Base-by-base conservation (phyloP, 208 protist genomes). In the Trichomonas vaginalis region DNA sequence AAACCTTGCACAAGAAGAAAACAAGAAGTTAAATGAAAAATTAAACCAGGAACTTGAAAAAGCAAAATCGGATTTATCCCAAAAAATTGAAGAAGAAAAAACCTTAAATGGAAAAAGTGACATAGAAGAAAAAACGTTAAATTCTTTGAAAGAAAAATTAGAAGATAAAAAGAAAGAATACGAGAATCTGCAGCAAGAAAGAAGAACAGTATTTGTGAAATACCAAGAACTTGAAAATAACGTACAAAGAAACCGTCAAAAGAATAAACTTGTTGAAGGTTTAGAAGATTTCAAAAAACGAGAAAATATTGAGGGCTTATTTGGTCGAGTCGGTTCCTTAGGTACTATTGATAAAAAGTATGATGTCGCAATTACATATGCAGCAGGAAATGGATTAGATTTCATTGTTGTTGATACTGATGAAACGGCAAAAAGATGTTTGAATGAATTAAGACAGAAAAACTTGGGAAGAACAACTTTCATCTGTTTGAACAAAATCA, bases 401-500 rank as follows among this genome's bases (percentile, higher is more conserved):
- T 97, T 98, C 96, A 98, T 99, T 96, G 99, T 99, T 10, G 99
- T 99, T 0, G 98, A 99, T 95, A 99, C 98, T 80, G 97, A 97
- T 8, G 96, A 97, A 4, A 98, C 98, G 12, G 99, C 98, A 0
- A 97, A 98, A 37, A 70, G 96, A 45, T 99, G 98, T 95, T 8
- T 95, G 14, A 97, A 98, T 95, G 95, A 98, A 62, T 97, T 99
- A 17, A 98, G 98, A 96, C 96, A 97, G 96, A 96, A 99, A 95
- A 98, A 98, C 95, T 97, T 99, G 23, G 99, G 99, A 70, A 97
- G 98, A 47, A 98, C 98, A 12, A 99, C 98, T 3, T 99, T 99
- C 97, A 98, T 99, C 96, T 98, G 99, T 35, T 96, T 99, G 6
- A 98, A 99, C 62, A 96, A 97, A 49, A 80, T 96, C 87, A 15